Percentiles rank a stretch among this genome's conserved stretches.
Conservation (phyloP, 2,329 filamentous ascomycete species). For the Xylariales sp. region DNA sequence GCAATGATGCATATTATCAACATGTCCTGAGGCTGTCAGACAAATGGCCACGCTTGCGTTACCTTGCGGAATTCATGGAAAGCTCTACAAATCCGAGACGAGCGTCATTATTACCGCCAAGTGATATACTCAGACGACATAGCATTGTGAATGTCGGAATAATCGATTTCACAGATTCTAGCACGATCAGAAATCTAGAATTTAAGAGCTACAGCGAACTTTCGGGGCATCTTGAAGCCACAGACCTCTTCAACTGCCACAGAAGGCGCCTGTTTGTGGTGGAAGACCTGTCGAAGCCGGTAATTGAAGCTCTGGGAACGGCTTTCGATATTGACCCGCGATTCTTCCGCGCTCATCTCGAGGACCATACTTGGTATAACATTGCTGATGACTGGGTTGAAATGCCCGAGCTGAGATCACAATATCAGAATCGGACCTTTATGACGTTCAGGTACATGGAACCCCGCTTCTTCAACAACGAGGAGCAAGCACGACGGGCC, state of each 20-base stretch:
- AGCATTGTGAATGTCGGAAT: slow-evolving; percentile 1
- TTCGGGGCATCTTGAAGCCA: not conserved
- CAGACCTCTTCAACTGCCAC: not conserved
- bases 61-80: slow-evolving; percentile 3
- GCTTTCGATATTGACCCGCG: slow-evolving; percentile 3
- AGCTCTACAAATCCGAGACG: not conserved
- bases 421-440: slow-evolving; percentile 2
- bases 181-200: not conserved
- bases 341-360: slow-evolving; percentile 2
- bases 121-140: slow-evolving; percentile 2
- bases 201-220: not conserved
- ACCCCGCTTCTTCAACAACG: slow-evolving; percentile 4
- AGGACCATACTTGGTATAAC: slow-evolving; percentile 6
- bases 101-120: not conserved
- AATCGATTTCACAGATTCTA: slow-evolving; percentile 2
- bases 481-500: not conserved
- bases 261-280: not conserved
- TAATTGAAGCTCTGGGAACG: slow-evolving; percentile 2
- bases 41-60: slow-evolving; percentile 2
- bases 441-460: slow-evolving; percentile 6
- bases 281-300: slow-evolving; percentile 4
- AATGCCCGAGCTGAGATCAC: slow-evolving; percentile 4
- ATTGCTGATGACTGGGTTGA: slow-evolving; percentile 5
- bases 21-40: slow-evolving; percentile 1
- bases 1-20: slow-evolving; percentile 1